Conservation (phyloP, 2,329 filamentous ascomycete genomes). For the Paracorniculantispora psalliotae region DNA sequence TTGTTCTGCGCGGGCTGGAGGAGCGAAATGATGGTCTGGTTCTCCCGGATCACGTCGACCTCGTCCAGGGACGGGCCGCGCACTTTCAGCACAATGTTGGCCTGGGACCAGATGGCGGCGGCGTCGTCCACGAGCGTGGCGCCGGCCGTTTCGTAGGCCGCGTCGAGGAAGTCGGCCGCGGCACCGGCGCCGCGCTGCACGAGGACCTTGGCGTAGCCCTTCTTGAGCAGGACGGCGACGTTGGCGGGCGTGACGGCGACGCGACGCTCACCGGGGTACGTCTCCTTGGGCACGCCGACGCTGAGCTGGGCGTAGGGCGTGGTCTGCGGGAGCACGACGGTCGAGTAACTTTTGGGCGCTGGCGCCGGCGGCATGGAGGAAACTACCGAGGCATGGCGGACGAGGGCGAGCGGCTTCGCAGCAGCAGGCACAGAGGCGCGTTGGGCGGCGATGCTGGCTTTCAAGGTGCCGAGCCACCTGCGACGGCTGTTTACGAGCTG, state of each 20-base stretch:
- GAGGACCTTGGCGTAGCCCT: constrained; percentile 72
- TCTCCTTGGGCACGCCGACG: constrained; percentile 75
- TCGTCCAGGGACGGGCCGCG: constrained; percentile 68
- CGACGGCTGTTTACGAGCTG: constrained; percentile 20
- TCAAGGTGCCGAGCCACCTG: constrained; percentile 36
- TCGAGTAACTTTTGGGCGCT: constrained; percentile 33
- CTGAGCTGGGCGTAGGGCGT: constrained; percentile 67
- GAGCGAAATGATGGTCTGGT: constrained; percentile 75
- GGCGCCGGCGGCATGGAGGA: constrained; percentile 18
- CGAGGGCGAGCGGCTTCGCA: constrained; percentile 31
- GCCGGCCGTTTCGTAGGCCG: constrained; percentile 71
- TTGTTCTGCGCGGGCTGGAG: constrained; percentile 79
- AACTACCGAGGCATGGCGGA: constrained; percentile 35
- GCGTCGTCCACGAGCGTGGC: constrained; percentile 68
- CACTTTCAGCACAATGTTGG: constrained; percentile 81
- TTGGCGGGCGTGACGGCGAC: constrained; percentile 84
- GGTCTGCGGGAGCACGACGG: constrained; percentile 36
- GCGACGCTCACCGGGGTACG: constrained; percentile 71
- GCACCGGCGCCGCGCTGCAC: constrained; percentile 77
- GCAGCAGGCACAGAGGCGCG: constrained; percentile 24
- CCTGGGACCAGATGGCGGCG: constrained; percentile 64
- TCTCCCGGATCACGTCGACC: constrained; percentile 60
- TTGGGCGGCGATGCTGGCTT: constrained; percentile 24
- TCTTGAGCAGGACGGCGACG: constrained; percentile 75
- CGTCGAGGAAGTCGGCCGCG: constrained; percentile 70